Evolutionary conservation across 1,284 basidiomycete genomes (phyloP), one percentile per base, ranked within the genome.

Genomic region (Ganoderma multipileum): DNA sequence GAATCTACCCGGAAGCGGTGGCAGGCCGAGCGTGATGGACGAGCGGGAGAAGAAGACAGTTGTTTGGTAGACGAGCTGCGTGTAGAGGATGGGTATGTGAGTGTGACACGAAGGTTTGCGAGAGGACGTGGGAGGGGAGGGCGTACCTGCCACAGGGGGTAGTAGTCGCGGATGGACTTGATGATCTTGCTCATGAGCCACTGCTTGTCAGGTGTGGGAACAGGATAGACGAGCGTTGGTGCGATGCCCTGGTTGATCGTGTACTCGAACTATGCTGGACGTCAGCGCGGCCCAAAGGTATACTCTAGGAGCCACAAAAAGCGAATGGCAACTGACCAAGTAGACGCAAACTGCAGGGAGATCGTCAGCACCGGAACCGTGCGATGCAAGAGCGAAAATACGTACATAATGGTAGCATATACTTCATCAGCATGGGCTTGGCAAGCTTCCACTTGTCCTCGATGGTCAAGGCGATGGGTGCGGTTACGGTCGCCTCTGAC

Each of bases 21-120:
- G 95, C 2, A 99, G 76, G 12, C 94, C 94, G 58, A 98, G 80
- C 0, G 95, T 95, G 63, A 98, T 93, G 4, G 95, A 94, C 0
- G 96, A 98, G 3, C 98, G 93, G 1, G 97, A 98, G 69, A 99
- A 79, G 83, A 99, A 99, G 60, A 99, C 97, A 59, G 96, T 96
- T 18, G 93, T 90, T 85, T 99, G 95, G 79, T 96, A 95, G 38
- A 93, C 88, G 57, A 94, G 86, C 89, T 94, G 72, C 41, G 38
- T 18, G 30, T 28, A 50, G 28, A 14, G 47, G 3, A 0, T 5
- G 23, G 12, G 26, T 42, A 60, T 5, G 59, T 71, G 16, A 36
- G 23, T n/a, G 23, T 38, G 7, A 12, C 7, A 39, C 5, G 23
- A 54, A 60, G 62, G 28, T 33, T 54, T 20, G 44, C 16, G 28